Base-by-base conservation (phyloP, 495 filamentous ascomycete genomes). In the Neurospora sp. region DNA sequence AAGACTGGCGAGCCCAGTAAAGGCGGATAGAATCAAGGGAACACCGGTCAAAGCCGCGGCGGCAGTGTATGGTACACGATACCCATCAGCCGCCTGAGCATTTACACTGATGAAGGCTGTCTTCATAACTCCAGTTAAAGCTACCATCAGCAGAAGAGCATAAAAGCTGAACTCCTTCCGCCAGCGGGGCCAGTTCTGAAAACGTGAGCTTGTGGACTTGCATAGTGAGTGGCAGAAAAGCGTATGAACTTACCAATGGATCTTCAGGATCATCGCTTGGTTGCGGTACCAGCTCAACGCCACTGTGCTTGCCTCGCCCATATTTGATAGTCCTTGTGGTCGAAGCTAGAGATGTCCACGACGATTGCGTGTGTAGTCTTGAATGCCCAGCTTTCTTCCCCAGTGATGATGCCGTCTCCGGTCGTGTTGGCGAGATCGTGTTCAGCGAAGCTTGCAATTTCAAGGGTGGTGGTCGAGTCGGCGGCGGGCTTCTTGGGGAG, bases 21-120 rank as follows among this genome's bases (percentile, higher is more conserved):
- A 37, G 10, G 83, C 80, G 0, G 85, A 86, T 18, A 87, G 12
- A 53, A 87, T 84, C 12, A 87, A 75, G 1, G 85, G 86, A 4
- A 82, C 81, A 10, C 82, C 86, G 1, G 86, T 88, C 53, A 88
- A 73, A 20, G 84, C 84, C 0, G 82, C 79, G 5, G 80, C 79
- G 0, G 79, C 77, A 2, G 82, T 84, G 72, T 88, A 87, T 7
- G 83, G 81, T 37, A 84, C 82, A 1, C 74, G 72, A 69, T 83
- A 83, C 37, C 76, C 73, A 38, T 79, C 77, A 7, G 83, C 81
- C 16, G 87, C 72, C 39, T 80, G 80, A 40, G 80, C 77, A 72
- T 84, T 85, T 8, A 84, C 82, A n/a, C 79, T 84, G 41, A 87
- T 73, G 42, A 85, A 82, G 10, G 83, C 81, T n/a, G 84, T 86